These are phyloP conservation scores for Colletotrichum cereale DNA, from an alignment of 2,329 filamentous ascomycete genomes.

Conservation along the genomic window DNA sequence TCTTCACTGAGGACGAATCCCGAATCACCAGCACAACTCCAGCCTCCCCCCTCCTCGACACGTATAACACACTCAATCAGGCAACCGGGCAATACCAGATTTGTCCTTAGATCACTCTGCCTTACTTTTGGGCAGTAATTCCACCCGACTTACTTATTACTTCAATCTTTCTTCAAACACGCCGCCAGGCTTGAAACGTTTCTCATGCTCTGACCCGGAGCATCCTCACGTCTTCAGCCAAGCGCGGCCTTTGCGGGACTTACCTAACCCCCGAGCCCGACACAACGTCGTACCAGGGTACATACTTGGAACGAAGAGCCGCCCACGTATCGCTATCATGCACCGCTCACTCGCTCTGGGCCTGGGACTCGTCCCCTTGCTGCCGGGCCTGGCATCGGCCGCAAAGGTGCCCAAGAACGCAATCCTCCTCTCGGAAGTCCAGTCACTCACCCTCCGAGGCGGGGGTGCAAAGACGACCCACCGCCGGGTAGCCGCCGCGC, in stretches of 20 bases:
- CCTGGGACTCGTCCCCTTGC: constrained; percentile 32
- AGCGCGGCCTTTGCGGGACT: constrained; percentile 10
- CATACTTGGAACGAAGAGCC: neutral
- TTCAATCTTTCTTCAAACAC: neutral
- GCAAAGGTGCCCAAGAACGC: constrained; percentile 59
- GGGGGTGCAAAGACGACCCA: constrained; percentile 75
- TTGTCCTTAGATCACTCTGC: constrained; percentile 5
- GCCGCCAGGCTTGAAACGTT: neutral
- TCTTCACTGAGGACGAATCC: constrained; percentile 18
- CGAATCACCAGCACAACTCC: neutral
- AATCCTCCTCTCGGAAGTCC: constrained; percentile 72
- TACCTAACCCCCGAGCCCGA: constrained; percentile 8
- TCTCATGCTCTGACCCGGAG: constrained; percentile 9
- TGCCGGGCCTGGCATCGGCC: constrained; percentile 41
- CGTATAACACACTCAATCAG: neutral
- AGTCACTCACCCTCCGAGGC: constrained; percentile 81
- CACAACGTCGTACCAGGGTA: neutral
- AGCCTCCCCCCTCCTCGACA: constrained; percentile 3
- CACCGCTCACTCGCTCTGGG: constrained; percentile 43
- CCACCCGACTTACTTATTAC: no score
- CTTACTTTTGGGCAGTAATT: neutral
- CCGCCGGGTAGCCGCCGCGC: constrained; percentile 81
- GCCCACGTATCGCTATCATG: constrained; percentile 43
- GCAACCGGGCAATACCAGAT: constrained; percentile 4
- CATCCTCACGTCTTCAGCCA: constrained; percentile 8